phyloP scores from a whole-genome alignment of 257 asterid genomes.

The Haberlea rhodopensis region DNA sequence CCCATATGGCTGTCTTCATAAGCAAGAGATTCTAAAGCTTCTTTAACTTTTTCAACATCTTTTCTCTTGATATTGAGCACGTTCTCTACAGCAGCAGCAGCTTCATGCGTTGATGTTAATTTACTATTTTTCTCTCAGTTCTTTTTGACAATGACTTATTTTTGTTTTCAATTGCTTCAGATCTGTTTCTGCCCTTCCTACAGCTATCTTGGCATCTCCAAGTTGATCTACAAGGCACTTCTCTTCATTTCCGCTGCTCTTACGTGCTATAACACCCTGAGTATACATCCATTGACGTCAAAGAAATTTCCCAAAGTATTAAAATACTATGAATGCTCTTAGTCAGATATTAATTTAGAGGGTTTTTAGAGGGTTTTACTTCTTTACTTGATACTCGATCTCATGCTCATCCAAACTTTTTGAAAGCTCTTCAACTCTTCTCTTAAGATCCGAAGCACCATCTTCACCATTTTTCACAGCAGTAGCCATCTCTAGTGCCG shows the following conservation, averaged over 20 bases:
- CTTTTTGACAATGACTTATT: slow-evolving; percentile 79
- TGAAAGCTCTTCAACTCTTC: slow-evolving; percentile 61
- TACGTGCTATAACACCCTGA: slow-evolving; percentile 96
- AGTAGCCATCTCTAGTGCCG: slow-evolving; percentile 67
- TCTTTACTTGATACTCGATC: slow-evolving; percentile 81
- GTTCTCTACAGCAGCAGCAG: slow-evolving; percentile 69
- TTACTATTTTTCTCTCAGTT: slow-evolving; percentile 67
- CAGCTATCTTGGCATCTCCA: slow-evolving; percentile 85
- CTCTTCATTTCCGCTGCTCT: slow-evolving; percentile 92
- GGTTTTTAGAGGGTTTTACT: slow-evolving; percentile 12
- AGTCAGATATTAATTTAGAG: neutral
- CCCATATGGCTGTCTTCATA: slow-evolving; percentile 83
- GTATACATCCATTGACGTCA: slow-evolving; percentile 4
- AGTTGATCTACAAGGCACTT: slow-evolving; percentile 98
- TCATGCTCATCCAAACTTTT: slow-evolving; percentile 81
- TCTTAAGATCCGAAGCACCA: slow-evolving; percentile 77
- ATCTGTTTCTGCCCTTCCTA: slow-evolving; percentile 87
- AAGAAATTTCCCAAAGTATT: slow-evolving; percentile 8
- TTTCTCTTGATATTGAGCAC: slow-evolving; percentile 58
- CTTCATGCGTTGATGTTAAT: slow-evolving; percentile 61
- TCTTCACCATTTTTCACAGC: slow-evolving; percentile 75
- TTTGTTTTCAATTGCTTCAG: slow-evolving; percentile 90
- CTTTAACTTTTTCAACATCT: slow-evolving; percentile 66
- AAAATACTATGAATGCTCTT: neutral
- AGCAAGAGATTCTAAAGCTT: slow-evolving; percentile 60